Percentiles rank a stretch among this genome's conserved stretches.
Evolutionary conservation across 495 filamentous ascomycete genomes (phyloP).

Genomic region (Emericellopsis terricola): DNA sequence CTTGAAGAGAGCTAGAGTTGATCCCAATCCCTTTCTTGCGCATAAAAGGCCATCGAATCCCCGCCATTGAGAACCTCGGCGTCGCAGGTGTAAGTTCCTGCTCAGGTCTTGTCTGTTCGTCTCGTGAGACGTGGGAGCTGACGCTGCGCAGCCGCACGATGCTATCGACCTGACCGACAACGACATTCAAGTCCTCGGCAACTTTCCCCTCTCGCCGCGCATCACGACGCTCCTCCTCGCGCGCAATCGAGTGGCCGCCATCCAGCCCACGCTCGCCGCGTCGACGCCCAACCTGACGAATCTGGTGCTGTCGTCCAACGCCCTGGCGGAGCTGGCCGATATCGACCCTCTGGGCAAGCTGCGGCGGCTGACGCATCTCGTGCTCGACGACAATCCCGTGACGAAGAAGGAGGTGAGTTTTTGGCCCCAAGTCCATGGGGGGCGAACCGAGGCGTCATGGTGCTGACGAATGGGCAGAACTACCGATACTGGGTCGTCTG

Average conservation of each 20-base stretch:
- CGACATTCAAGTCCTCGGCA: slow-evolving; percentile 72
- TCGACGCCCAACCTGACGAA: slow-evolving; percentile 63
- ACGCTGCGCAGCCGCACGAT: slow-evolving; percentile 47
- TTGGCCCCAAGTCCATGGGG: too few relatives aligned
- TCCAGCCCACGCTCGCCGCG: slow-evolving; percentile 54
- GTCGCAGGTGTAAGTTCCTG: slow-evolving; percentile 59
- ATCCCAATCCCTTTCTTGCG: slow-evolving; percentile 36
- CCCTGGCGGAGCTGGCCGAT: slow-evolving; percentile 64
- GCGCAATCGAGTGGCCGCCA: slow-evolving; percentile 66
- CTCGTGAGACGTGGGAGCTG: not conserved
- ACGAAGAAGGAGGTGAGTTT: slow-evolving; percentile 71
- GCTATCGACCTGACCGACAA: slow-evolving; percentile 97
- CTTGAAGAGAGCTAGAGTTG: slow-evolving; percentile 46
- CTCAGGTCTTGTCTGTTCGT: slow-evolving; percentile 1
- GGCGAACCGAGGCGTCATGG: not conserved
- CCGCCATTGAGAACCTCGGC: slow-evolving; percentile 94
- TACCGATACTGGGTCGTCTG: slow-evolving; percentile 88
- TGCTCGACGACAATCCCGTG: slow-evolving; percentile 74
- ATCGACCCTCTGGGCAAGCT: slow-evolving; percentile 66
- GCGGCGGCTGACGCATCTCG: slow-evolving; percentile 54
- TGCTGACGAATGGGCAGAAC: slow-evolving; percentile 33
- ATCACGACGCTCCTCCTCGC: slow-evolving; percentile 74
- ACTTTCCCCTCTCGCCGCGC: slow-evolving; percentile 88
- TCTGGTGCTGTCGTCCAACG: slow-evolving; percentile 62
- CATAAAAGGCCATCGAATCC: slow-evolving; percentile 88